These are phyloP conservation scores for Tulasnella sp. DNA, from an alignment of 768 basidiomycete species.

Conservation along the genomic window DNA sequence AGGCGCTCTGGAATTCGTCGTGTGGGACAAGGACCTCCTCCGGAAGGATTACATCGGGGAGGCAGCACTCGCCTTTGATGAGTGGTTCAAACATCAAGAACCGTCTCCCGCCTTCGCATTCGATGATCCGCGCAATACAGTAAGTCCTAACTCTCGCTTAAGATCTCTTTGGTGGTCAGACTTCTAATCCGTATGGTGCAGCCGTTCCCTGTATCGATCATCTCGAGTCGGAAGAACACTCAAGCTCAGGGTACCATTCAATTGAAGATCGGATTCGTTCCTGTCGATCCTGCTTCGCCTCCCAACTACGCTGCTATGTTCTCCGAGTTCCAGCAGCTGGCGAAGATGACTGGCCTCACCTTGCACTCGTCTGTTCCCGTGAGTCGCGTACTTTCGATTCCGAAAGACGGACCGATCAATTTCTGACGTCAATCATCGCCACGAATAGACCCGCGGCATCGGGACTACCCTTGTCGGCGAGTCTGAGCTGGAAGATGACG, in stretches of 20 bases:
- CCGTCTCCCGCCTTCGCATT: constrained; percentile 33
- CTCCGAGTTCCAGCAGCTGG: constrained; percentile 48
- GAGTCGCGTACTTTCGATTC: constrained; percentile 20
- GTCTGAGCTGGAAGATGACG: constrained; percentile 63
- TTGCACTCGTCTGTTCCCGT: constrained; percentile 72
- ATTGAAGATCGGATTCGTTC: constrained; percentile 51
- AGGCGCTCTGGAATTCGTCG: constrained; percentile 68
- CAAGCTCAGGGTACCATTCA: constrained; percentile 42
- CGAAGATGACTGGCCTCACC: constrained; percentile 39
- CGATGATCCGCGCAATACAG: constrained; percentile 57
- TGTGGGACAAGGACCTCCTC: constrained; percentile 86
- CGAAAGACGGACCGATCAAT: not conserved
- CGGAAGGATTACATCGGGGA: constrained; percentile 94
- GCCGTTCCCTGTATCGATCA: constrained; percentile 34
- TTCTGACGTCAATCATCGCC: not conserved
- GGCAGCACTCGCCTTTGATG: constrained; percentile 58
- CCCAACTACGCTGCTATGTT: constrained; percentile 52
- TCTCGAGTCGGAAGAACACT: constrained; percentile 40
- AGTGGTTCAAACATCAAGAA: constrained; percentile 56
- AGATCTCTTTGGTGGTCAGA: not conserved
- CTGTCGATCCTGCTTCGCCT: constrained; percentile 33
- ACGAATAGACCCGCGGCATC: constrained; percentile 63
- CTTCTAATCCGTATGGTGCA: constrained; percentile 19
- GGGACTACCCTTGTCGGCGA: constrained; percentile 48
- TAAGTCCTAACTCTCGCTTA: constrained; percentile 25